phyloP scores from a whole-genome alignment of 306 rosid species.

The Trichosanthes truncata region DNA sequence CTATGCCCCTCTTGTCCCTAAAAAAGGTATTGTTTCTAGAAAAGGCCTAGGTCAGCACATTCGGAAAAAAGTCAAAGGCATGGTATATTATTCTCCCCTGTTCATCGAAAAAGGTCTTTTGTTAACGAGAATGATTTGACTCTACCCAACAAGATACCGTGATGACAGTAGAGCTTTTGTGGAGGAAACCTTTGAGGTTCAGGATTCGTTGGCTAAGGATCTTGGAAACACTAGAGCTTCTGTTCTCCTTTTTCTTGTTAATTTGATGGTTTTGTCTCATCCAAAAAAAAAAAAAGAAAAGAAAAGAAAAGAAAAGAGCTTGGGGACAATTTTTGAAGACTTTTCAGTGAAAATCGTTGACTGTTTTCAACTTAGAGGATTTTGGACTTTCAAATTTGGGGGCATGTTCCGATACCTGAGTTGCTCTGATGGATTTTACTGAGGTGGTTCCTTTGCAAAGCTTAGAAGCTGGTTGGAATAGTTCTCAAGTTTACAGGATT shows the following conservation, averaged over 20 bases:
- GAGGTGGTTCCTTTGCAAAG: neutral
- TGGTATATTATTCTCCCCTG: no score
- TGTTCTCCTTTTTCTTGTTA: neutral
- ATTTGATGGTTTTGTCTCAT: no score
- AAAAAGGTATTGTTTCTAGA: no score
- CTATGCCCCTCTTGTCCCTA: no score
- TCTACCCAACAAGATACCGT: neutral
- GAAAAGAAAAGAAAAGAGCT: no score
- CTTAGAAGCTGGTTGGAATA: neutral
- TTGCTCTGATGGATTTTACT: neutral
- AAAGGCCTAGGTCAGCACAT: no score
- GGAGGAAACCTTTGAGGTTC: neutral
- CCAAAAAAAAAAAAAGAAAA: no score
- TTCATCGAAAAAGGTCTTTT: no score
- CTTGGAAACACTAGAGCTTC: neutral
- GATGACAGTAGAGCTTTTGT: neutral
- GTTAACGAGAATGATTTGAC: no score
- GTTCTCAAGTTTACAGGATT: neutral
- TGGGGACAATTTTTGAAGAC: neutral
- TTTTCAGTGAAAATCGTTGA: neutral
- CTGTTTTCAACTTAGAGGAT: neutral
- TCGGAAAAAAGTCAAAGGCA: no score
- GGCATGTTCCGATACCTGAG: neutral
- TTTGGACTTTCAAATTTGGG: neutral
- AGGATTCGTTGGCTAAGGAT: neutral